Evolutionary conservation across 306 rosid species (phyloP).

Genomic region (Adenanthera pavonina): DNA sequence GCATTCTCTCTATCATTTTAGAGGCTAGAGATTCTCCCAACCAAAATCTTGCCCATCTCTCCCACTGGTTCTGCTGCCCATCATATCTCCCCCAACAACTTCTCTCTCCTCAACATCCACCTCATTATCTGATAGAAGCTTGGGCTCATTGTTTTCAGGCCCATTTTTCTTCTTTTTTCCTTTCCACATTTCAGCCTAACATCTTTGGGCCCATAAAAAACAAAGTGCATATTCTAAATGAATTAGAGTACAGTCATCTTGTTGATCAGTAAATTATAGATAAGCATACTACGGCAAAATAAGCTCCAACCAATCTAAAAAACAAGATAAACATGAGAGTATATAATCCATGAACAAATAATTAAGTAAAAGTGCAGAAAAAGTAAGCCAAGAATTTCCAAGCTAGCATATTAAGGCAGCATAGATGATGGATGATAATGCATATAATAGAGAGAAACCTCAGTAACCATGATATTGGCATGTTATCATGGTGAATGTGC

Average conservation of each 20-base stretch:
- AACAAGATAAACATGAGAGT: background rate
- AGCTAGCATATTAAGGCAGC: too few relatives aligned
- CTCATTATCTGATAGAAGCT: too few relatives aligned
- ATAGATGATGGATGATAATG: background rate
- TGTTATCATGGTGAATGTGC: background rate
- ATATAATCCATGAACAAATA: background rate
- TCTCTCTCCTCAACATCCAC: too few relatives aligned
- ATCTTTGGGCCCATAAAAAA: background rate
- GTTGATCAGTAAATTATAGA: conserved; percentile 13
- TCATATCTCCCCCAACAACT: too few relatives aligned
- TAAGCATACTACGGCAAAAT: conserved; percentile 4
- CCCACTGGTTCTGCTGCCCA: too few relatives aligned
- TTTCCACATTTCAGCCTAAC: too few relatives aligned
- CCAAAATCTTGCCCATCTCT: too few relatives aligned
- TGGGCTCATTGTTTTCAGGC: too few relatives aligned
- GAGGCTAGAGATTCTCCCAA: too few relatives aligned
- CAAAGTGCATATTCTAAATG: conserved; percentile 3
- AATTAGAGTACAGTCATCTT: conserved; percentile 13
- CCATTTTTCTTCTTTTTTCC: too few relatives aligned
- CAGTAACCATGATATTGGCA: background rate
- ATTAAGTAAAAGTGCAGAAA: conserved; percentile 2
- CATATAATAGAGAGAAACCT: background rate
- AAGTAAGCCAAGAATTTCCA: background rate
- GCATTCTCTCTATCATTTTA: too few relatives aligned
- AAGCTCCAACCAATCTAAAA: background rate